These are phyloP conservation scores for Chlorella sp. DNA, from an alignment of 139 green algal genomes.

Conservation along the genomic window DNA sequence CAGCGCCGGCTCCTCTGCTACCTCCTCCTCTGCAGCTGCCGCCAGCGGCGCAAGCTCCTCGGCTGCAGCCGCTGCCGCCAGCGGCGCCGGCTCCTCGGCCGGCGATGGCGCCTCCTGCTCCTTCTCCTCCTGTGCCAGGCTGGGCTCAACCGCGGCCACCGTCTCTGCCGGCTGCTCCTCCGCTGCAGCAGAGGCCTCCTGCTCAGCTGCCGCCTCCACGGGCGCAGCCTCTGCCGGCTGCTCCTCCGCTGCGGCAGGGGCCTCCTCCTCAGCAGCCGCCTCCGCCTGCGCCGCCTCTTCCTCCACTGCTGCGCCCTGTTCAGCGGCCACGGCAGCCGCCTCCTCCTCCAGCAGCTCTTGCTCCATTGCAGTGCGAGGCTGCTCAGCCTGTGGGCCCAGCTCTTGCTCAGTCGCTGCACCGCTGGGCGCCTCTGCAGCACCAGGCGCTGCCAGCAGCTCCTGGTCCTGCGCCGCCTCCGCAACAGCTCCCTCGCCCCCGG, in stretches of 20 bases:
- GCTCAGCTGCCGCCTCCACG: neutral
- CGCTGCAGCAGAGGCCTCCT: neutral
- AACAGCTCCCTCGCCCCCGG: neutral
- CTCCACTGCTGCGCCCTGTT: neutral
- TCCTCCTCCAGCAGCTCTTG: neutral
- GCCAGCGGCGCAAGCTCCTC: neutral
- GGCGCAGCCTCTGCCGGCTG: neutral
- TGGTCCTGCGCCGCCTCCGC: neutral
- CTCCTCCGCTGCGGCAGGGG: neutral
- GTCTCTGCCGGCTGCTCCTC: neutral
- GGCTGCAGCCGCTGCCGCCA: neutral
- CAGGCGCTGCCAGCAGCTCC: neutral
- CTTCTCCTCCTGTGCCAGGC: neutral
- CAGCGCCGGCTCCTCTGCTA: neutral
- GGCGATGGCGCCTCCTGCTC: too few relatives aligned
- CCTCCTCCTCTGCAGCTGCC: neutral
- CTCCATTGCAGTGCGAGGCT: neutral
- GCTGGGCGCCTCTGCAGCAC: neutral
- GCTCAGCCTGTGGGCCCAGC: neutral
- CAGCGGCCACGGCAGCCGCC: neutral
- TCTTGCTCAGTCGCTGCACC: neutral
- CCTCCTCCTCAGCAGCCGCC: neutral
- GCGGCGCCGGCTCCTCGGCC: neutral
- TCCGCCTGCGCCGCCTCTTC: too few relatives aligned
- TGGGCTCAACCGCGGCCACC: neutral